Evolutionary conservation across 345 rosid genomes (phyloP).

Genomic region (Populus tremula): DNA sequence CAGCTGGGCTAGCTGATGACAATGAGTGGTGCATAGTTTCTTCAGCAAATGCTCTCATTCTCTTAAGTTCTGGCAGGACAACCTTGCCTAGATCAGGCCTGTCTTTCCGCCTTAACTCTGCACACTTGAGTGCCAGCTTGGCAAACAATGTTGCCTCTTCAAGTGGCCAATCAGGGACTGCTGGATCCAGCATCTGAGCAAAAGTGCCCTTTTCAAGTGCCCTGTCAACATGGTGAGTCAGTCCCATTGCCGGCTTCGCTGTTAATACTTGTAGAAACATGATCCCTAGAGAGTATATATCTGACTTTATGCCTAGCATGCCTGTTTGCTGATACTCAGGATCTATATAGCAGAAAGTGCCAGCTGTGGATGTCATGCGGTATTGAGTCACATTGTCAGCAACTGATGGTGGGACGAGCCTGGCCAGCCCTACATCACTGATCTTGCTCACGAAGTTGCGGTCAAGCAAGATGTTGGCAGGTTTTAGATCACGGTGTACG

Average conservation of each 20-base stretch:
- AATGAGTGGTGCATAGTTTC: constrained; percentile 19
- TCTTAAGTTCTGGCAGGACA: constrained; percentile 65
- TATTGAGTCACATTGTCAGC: constrained; percentile 78
- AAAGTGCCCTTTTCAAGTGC: constrained; percentile 62
- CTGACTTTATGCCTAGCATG: constrained; percentile 81
- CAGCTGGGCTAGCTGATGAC: not conserved
- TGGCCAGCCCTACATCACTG: constrained; percentile 83
- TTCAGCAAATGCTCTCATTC: constrained; percentile 61
- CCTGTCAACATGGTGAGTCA: constrained; percentile 62
- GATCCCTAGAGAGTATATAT: constrained; percentile 76
- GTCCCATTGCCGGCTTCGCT: constrained; percentile 73
- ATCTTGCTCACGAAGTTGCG: constrained; percentile 86
- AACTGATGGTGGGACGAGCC: constrained; percentile 81
- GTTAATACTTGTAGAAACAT: constrained; percentile 71
- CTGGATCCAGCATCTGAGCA: constrained; percentile 57
- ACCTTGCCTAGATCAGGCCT: constrained; percentile 74
- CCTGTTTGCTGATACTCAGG: constrained; percentile 96
- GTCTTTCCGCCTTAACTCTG: constrained; percentile 76
- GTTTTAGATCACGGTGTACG: constrained; percentile 85
- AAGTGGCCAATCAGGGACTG: constrained; percentile 69
- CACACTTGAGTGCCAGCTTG: constrained; percentile 57
- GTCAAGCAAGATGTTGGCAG: constrained; percentile 80
- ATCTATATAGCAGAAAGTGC: constrained; percentile 88
- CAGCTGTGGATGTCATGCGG: constrained; percentile 82
- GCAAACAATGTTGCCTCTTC: constrained; percentile 69